Percentiles rank a stretch among this genome's conserved stretches.
These are phyloP conservation scores for Yamadazyma triangularis DNA, from an alignment of 1,139 yeast species.

Conservation along the genomic window DNA sequence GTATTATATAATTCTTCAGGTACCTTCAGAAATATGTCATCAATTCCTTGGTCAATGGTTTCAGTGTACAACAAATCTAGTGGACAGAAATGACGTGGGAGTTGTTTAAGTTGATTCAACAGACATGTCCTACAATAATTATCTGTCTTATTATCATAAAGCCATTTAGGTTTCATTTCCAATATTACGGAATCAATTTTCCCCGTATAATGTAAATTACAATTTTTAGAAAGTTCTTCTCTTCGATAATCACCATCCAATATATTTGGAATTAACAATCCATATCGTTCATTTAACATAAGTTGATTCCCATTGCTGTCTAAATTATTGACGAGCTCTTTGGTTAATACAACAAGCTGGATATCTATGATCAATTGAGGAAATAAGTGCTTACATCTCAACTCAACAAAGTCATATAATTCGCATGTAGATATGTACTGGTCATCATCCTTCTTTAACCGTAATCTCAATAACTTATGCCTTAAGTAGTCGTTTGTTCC, in stretches of 20 bases:
- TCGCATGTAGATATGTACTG: constrained; percentile 42
- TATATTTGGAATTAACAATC: constrained; percentile 39
- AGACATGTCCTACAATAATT: constrained; percentile 46
- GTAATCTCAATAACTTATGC: constrained; percentile 33
- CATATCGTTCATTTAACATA: constrained; percentile 37
- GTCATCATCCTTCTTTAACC: constrained; percentile 32
- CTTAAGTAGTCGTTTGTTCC: constrained; percentile 34
- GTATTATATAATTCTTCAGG: constrained; percentile 20
- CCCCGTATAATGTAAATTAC: constrained; percentile 26
- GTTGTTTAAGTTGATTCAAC: constrained; percentile 31
- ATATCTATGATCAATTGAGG: constrained; percentile 36
- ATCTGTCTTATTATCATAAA: constrained; percentile 33
- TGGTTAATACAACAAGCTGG: constrained; percentile 34
- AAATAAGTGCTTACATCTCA: constrained; percentile 37
- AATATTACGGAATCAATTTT: constrained; percentile 28
- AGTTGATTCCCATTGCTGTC: constrained; percentile 23
- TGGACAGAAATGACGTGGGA: constrained; percentile 41
- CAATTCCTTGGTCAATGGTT: constrained; percentile 29
- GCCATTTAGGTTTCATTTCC: constrained; percentile 48
- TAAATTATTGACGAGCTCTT: constrained; percentile 28
- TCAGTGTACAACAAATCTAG: constrained; percentile 33
- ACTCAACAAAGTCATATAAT: constrained; percentile 39
- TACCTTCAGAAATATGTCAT: constrained; percentile 29
- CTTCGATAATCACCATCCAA: constrained; percentile 29
- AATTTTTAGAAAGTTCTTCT: constrained; percentile 29